Evolutionary conservation across 352 stramenopile species (phyloP).

Genomic region (Phytophthora litchii): DNA sequence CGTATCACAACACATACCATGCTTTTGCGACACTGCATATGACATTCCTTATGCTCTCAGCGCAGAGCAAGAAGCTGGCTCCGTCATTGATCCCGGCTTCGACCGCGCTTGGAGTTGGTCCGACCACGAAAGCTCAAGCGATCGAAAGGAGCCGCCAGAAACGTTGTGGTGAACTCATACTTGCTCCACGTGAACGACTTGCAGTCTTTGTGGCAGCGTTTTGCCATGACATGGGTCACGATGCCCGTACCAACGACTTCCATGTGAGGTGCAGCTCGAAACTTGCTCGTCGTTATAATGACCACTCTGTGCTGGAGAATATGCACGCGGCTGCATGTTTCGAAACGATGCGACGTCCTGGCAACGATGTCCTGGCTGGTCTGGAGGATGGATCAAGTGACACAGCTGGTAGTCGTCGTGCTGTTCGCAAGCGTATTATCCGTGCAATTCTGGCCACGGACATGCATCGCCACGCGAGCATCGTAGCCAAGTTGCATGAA

Average conservation of each 20-base stretch:
- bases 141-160: conserved; percentile 32
- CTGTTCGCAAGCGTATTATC: conserved; percentile 75
- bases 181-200: conserved; percentile 60
- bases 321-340: conserved; percentile 86
- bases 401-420: conserved; percentile 24
- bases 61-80: conserved; percentile 51
- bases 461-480: conserved; percentile 78
- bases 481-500: conserved; percentile 75
- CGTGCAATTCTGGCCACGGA: conserved; percentile 84
- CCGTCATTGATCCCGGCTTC: conserved; percentile 23
- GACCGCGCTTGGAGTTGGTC: conserved; percentile 20
- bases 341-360: conserved; percentile 72
- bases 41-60: conserved; percentile 74
- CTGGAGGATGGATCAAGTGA: conserved; percentile 35
- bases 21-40: conserved; percentile 83
- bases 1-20: conserved; percentile 90
- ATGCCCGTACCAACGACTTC: conserved; percentile 90
- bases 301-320: conserved; percentile 90
- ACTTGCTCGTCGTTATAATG: conserved; percentile 88
- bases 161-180: conserved; percentile 45
- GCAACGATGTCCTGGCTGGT: conserved; percentile 70
- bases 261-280: conserved; percentile 78
- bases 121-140: conserved; percentile 25
- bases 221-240: conserved; percentile 90
- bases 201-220: conserved; percentile 82